A percentile compares a stretch with the other conserved stretches of the same genome.
Conservation (phyloP, 768 basidiomycete genomes). For the Suillus bovinus region DNA sequence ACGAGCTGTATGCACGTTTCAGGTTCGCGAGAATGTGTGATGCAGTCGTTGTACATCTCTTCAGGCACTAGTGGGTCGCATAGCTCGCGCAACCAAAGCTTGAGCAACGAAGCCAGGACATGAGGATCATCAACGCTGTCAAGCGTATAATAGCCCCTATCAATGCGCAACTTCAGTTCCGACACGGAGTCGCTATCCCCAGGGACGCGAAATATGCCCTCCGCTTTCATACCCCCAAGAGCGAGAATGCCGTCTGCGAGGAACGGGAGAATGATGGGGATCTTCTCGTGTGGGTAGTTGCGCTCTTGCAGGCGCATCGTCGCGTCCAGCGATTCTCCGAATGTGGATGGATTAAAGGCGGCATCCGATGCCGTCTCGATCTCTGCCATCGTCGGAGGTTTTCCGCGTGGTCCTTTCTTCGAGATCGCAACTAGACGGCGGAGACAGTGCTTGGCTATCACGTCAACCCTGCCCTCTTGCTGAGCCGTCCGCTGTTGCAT, state of each 20-base stretch:
- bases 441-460: slow-evolving; percentile 92
- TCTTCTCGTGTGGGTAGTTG: slow-evolving; percentile 80
- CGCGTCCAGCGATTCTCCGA: slow-evolving; percentile 85
- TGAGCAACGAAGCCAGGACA: slow-evolving; percentile 85
- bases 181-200: slow-evolving; percentile 89
- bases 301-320: slow-evolving; percentile 84
- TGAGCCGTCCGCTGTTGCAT: slow-evolving; percentile 67
- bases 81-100: slow-evolving; percentile 92
- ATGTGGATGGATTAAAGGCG: slow-evolving; percentile 93
- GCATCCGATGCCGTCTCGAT: slow-evolving; percentile 95
- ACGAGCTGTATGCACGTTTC: slow-evolving; percentile 74
- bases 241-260: slow-evolving; percentile 90
- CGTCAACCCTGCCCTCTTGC: slow-evolving; percentile 75
- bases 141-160: slow-evolving; percentile 87
- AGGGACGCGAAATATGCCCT: slow-evolving; percentile 92
- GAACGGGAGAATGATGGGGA: slow-evolving; percentile 93
- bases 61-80: slow-evolving; percentile 90
- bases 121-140: slow-evolving; percentile 91
- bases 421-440: slow-evolving; percentile 73
- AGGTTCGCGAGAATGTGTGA: slow-evolving; percentile 65
- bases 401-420: slow-evolving; percentile 84
- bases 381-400: slow-evolving; percentile 77
- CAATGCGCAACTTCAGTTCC: slow-evolving; percentile 86
- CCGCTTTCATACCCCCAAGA: slow-evolving; percentile 78
- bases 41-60: slow-evolving; percentile 90